Conservation (phyloP, 495 filamentous ascomycete genomes). For the Oleoguttula mirabilis region DNA sequence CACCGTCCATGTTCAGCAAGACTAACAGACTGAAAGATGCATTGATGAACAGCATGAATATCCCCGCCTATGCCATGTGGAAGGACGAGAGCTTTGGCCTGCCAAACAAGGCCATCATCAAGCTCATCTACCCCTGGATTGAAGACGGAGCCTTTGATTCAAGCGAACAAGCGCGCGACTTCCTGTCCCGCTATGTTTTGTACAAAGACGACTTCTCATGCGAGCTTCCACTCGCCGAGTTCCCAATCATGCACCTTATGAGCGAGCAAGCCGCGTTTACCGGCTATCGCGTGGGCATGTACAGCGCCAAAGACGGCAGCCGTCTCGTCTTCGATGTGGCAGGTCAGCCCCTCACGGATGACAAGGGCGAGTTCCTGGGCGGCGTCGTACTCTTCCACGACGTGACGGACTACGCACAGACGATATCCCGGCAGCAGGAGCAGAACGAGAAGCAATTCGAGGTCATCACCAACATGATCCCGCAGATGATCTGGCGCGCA, state of each 20-base stretch:
- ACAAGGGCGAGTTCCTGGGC: slow-evolving; percentile 51
- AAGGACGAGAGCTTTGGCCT: slow-evolving; percentile 54
- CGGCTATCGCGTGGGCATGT: slow-evolving; percentile 46
- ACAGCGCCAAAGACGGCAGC: slow-evolving; percentile 34
- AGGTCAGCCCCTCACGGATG: slow-evolving; percentile 47
- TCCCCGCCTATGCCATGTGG: slow-evolving; percentile 61
- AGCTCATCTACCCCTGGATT: slow-evolving; percentile 34
- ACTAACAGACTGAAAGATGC: slow-evolving; percentile 57
- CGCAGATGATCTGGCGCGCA: slow-evolving; percentile 58
- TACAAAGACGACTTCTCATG: slow-evolving; percentile 51
- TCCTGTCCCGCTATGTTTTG: slow-evolving; percentile 41
- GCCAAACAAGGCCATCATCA: slow-evolving; percentile 48
- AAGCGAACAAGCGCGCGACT: slow-evolving; percentile 37
- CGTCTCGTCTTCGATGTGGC: slow-evolving; percentile 44
- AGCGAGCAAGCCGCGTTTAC: slow-evolving; percentile 43
- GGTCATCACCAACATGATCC: slow-evolving; percentile 58
- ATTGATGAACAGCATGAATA: slow-evolving; percentile 52
- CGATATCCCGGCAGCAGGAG: slow-evolving; percentile 47
- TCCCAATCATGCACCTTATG: slow-evolving; percentile 48
- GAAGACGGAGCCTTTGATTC: slow-evolving; percentile 32
- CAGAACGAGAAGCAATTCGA: slow-evolving; percentile 55
- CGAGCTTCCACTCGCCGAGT: slow-evolving; percentile 43
- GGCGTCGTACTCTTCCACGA: slow-evolving; percentile 53
- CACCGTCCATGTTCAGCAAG: slow-evolving; percentile 51
- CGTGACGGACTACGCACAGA: slow-evolving; percentile 48